These are phyloP conservation scores for Acacia melanoxylon DNA, from an alignment of 306 rosid species.

Conservation along the genomic window DNA sequence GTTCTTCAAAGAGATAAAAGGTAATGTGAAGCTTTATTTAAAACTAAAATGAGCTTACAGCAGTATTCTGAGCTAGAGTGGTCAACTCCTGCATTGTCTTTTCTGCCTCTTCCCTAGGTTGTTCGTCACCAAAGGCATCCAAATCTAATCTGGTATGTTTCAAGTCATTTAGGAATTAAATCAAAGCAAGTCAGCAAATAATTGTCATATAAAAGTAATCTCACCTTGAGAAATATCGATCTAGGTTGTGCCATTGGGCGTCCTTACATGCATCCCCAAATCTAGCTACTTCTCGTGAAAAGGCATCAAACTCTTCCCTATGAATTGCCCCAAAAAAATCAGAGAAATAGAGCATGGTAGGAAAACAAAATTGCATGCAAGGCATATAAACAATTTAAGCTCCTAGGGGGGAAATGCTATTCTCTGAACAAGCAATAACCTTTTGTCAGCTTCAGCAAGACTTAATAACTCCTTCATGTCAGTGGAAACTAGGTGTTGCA, in stretches of 20 bases:
- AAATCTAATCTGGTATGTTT: constrained; percentile 67
- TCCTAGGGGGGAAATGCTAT: constrained; percentile 20
- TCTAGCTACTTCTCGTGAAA: constrained; percentile 77
- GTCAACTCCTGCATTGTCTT: constrained; percentile 72
- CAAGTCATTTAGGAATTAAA: constrained; percentile 28
- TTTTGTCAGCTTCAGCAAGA: constrained; percentile 89
- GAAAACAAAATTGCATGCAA: not conserved
- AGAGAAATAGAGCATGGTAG: constrained; percentile 16
- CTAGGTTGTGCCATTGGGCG: constrained; percentile 87
- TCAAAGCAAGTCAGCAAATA: constrained; percentile 11
- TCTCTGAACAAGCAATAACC: constrained; percentile 52
- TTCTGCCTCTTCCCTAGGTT: constrained; percentile 54
- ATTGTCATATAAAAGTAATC: constrained; percentile 23
- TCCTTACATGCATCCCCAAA: constrained; percentile 91
- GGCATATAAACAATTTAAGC: constrained; percentile 13
- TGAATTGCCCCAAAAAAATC: constrained; percentile 22
- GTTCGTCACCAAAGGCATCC: constrained; percentile 45
- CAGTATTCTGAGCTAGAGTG: constrained; percentile 63
- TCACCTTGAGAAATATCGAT: constrained; percentile 71
- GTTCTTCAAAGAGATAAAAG: constrained; percentile 19
- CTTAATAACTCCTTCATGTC: constrained; percentile 65
- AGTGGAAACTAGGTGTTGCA: constrained; percentile 65
- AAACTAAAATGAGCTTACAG: constrained; percentile 59
- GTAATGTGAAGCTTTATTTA: constrained; percentile 12
- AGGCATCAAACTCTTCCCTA: constrained; percentile 76